Conservation (phyloP, 1,284 basidiomycete genomes). For the Mycosarcoma mackinlayi region DNA sequence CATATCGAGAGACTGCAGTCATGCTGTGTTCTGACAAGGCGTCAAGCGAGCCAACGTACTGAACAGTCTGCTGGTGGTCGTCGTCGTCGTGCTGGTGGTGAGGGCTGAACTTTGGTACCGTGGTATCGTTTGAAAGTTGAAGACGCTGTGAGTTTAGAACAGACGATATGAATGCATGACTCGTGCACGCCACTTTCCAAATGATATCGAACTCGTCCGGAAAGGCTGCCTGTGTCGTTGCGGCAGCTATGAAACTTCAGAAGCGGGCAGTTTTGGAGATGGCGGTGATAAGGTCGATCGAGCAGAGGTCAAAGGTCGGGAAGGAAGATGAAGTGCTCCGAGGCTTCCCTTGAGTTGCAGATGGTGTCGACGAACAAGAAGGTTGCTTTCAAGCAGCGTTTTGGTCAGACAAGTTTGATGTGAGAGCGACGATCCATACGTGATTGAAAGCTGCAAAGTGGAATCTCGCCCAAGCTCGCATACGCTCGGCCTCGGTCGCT, state of each 20-base stretch:
- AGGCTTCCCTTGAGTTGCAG: background rate
- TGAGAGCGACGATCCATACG: conserved; percentile 5
- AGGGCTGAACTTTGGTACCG: background rate
- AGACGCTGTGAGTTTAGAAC: background rate
- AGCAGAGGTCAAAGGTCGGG: background rate
- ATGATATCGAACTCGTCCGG: too few relatives aligned
- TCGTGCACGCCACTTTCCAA: background rate
- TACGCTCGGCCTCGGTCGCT: conserved; percentile 8
- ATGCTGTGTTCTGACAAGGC: conserved; percentile 17
- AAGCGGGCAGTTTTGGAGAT: background rate
- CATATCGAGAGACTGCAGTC: conserved; percentile 37
- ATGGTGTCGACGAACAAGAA: conserved; percentile 2
- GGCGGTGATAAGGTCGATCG: too few relatives aligned
- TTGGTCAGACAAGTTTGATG: background rate
- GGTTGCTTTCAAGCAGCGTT: background rate
- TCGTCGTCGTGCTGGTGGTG: background rate
- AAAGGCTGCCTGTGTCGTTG: background rate
- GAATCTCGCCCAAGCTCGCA: conserved; percentile 26
- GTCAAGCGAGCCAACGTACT: too few relatives aligned
- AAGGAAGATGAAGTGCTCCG: background rate
- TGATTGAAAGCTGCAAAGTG: conserved; percentile 19
- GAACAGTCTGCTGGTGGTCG: background rate
- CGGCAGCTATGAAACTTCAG: too few relatives aligned
- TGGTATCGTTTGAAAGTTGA: background rate
- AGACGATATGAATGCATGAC: conserved; percentile 23